Evolutionary conservation across 1,284 basidiomycete genomes (phyloP).

Genomic region (Tilletia indica): DNA sequence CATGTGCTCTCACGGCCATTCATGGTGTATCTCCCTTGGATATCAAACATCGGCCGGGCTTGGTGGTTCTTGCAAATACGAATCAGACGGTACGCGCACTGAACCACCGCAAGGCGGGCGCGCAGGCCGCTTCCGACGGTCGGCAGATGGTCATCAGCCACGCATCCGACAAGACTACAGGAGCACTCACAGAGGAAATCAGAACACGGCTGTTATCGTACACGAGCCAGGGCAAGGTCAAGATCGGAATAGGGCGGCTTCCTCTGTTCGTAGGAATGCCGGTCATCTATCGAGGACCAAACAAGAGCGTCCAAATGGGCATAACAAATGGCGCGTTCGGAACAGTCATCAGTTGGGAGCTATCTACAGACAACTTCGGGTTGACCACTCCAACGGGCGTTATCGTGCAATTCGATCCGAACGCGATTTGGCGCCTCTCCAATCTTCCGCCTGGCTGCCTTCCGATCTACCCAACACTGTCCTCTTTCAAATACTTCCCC

Average conservation of each 20-base stretch:
- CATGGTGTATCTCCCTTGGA: background rate
- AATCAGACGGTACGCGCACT: background rate
- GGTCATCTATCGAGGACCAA: background rate
- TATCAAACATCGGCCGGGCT: background rate
- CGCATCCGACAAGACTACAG: background rate
- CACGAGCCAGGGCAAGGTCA: background rate
- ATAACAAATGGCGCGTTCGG: background rate
- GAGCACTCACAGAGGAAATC: too few relatives aligned
- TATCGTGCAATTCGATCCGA: background rate
- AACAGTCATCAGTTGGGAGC: background rate
- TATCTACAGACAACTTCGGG: background rate
- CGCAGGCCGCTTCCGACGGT: background rate
- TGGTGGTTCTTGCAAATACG: background rate
- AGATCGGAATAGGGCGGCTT: background rate
- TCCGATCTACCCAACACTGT: background rate
- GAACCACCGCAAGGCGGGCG: background rate
- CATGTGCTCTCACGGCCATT: background rate
- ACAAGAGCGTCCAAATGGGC: background rate
- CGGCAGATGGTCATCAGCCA: background rate
- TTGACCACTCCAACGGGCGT: background rate
- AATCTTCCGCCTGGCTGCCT: background rate
- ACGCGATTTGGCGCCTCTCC: background rate
- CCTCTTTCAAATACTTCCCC: background rate
- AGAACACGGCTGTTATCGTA: background rate
- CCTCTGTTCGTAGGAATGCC: constrained; percentile 1